Percentiles rank a stretch among this genome's conserved stretches.
Evolutionary conservation across 1,284 basidiomycete genomes (phyloP).

Genomic region (Boletus coffeatus): DNA sequence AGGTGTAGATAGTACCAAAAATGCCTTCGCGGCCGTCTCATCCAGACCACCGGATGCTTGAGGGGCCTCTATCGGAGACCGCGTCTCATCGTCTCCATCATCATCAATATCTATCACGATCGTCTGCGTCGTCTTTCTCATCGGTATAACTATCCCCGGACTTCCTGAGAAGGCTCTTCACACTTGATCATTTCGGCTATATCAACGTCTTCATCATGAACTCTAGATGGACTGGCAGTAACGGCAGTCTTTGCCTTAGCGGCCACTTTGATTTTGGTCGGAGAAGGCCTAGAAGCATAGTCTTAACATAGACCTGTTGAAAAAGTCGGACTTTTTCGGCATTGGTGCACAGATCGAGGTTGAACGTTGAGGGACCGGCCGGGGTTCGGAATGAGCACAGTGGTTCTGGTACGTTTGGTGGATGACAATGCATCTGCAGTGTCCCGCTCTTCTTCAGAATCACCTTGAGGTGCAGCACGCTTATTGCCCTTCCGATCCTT

Average conservation of each 20-base stretch:
- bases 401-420: slow-evolving; percentile 52
- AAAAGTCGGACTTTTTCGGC: slow-evolving; percentile 55
- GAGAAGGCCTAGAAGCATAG: slow-evolving; percentile 35
- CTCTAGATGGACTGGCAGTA: slow-evolving; percentile 52
- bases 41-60: slow-evolving; percentile 58
- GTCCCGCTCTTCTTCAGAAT: slow-evolving; percentile 52
- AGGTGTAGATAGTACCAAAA: slow-evolving; percentile 83
- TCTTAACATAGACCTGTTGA: slow-evolving; percentile 14
- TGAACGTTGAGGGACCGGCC: slow-evolving; percentile 30
- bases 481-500: slow-evolving; percentile 81
- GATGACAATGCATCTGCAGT: slow-evolving; percentile 38
- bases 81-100: slow-evolving; percentile 37
- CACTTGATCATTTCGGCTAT: slow-evolving; percentile 60
- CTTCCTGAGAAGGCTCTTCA: slow-evolving; percentile 49
- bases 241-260: slow-evolving; percentile 56
- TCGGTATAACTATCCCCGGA: slow-evolving; percentile 37
- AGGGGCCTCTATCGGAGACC: slow-evolving; percentile 28
- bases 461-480: slow-evolving; percentile 66
- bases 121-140: slow-evolving; percentile 41
- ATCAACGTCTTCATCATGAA: slow-evolving; percentile 66
- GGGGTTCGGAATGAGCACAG: slow-evolving; percentile 59
- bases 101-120: slow-evolving; percentile 43
- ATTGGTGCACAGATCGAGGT: slow-evolving; percentile 47
- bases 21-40: slow-evolving; percentile 72
- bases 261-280: slow-evolving; percentile 58